phyloP scores from a whole-genome alignment of 2,329 filamentous ascomycete genomes.

The Akanthomyces dipterigenus region DNA sequence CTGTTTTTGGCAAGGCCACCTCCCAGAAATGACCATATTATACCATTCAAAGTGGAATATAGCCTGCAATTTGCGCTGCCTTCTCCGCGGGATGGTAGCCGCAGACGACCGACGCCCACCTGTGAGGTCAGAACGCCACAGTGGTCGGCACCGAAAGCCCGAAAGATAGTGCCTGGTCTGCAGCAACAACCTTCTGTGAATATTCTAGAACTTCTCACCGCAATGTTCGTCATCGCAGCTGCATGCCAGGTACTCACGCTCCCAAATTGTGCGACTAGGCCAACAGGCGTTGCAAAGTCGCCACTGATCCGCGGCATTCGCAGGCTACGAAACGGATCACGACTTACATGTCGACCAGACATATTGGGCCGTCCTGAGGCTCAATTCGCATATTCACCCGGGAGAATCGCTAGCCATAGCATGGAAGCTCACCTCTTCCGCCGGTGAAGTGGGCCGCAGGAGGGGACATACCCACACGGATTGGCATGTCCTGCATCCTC shows the following conservation, averaged over 20 bases:
- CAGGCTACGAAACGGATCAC: neutral
- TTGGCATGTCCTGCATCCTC: slow-evolving; percentile 2
- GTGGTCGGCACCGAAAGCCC: neutral
- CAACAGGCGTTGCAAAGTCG: neutral
- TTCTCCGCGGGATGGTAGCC: neutral
- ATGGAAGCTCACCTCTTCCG: neutral
- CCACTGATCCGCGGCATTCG: neutral
- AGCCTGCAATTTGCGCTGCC: too few species aligned
- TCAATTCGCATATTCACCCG: neutral
- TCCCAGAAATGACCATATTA: neutral
- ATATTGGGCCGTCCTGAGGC: neutral
- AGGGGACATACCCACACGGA: neutral
- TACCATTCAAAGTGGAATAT: neutral
- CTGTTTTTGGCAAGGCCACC: neutral
- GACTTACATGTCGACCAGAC: neutral
- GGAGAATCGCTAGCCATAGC: neutral
- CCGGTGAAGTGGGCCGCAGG: neutral
- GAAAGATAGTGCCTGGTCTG: neutral
- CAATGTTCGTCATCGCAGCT: neutral
- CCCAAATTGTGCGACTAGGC: neutral
- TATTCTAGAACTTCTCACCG: neutral
- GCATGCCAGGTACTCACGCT: neutral
- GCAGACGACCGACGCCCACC: neutral
- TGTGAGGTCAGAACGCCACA: neutral
- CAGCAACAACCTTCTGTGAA: neutral